Evolutionary conservation across 805 yeast genomes (phyloP), one percentile per base, ranked within the genome.

Genomic region (Nakazawaea siamensis): DNA sequence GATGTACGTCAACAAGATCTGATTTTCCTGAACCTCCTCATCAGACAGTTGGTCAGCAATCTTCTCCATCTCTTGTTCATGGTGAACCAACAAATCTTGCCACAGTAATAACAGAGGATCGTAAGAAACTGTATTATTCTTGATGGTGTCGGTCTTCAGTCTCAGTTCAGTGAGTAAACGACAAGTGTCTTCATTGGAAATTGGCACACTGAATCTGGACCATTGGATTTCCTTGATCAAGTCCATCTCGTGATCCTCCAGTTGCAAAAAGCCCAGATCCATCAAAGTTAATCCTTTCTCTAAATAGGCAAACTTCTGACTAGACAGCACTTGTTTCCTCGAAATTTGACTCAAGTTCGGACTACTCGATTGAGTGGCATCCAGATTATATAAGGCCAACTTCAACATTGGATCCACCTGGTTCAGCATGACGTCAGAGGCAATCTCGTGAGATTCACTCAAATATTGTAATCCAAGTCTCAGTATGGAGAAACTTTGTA

Each of bases 131-230:
- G 73, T 55, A 29, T 65, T 66, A 3, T 47, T 44, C 10, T 57
- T 49, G 33, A 59, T 44, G 1, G 38, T 35, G 12, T 60, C 46
- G 11, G 55, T 54, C 16, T 62, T 54, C 23, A 10, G 10, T 6
- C 40, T 42, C 5, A 66, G 66, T 31, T 61, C 58, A 57, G 68
- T 62, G 27, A 82, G 60, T 28, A 67, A 59, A 49, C 68, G 70
- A 0, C 94, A 83, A 29, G 86, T 64, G 41, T 84, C 86, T 34
- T 84, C 80, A 44, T 84, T 84, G 41, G 66, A 61, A 17, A 88
- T 62, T 5, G 50, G 50, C 0, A 95, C 95, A 8, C 65, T 58
- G 46, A 70, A 72, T 33, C 58, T 54, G 41, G 70, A 58, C 80
- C 80, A 73, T n/a, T 54, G 41, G 24, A 73, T 56, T 10, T 62